A percentile compares a stretch with the other conserved stretches of the same genome.
Evolutionary conservation across 2,329 filamentous ascomycete species (phyloP).

Genomic region (Paecilomyces formosus): DNA sequence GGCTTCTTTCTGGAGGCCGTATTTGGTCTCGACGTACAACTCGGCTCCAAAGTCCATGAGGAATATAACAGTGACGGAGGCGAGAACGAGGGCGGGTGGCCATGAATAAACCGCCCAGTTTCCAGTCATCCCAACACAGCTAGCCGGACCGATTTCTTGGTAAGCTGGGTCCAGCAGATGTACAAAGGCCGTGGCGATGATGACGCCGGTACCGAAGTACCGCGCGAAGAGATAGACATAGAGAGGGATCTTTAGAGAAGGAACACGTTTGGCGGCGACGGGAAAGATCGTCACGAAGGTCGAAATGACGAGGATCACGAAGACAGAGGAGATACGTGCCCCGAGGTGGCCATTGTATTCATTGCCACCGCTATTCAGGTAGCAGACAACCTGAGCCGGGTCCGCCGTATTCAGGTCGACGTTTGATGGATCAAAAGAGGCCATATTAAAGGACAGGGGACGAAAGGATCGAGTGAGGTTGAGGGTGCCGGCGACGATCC

Average conservation of each 20-base stretch:
- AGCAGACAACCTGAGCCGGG: slow-evolving; percentile 43
- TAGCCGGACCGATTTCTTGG: slow-evolving; percentile 36
- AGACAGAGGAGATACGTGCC: slow-evolving; percentile 36
- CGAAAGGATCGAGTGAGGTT: neutral
- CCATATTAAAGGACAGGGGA: neutral
- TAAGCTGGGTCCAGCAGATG: slow-evolving; percentile 43
- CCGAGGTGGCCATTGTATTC: slow-evolving; percentile 48
- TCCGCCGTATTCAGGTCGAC: slow-evolving; percentile 40
- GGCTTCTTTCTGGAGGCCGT: slow-evolving; percentile 22
- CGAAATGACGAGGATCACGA: slow-evolving; percentile 39
- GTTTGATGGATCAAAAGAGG: slow-evolving; percentile 29
- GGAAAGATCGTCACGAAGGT: slow-evolving; percentile 39
- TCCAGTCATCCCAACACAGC: slow-evolving; percentile 48
- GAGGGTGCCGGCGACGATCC: neutral
- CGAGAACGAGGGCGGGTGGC: slow-evolving; percentile 46
- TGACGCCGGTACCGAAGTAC: slow-evolving; percentile 42
- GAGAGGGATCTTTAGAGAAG: slow-evolving; percentile 30
- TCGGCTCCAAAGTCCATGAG: slow-evolving; percentile 45
- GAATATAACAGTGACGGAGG: slow-evolving; percentile 44
- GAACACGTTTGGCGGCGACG: slow-evolving; percentile 35
- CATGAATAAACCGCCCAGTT: slow-evolving; percentile 47
- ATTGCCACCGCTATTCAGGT: slow-evolving; percentile 38
- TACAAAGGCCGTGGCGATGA: slow-evolving; percentile 41
- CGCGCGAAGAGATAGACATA: slow-evolving; percentile 41
- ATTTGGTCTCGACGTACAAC: slow-evolving; percentile 44